These are phyloP conservation scores for Fomitopsis serialis DNA, from an alignment of 768 basidiomycete genomes.

Conservation along the genomic window DNA sequence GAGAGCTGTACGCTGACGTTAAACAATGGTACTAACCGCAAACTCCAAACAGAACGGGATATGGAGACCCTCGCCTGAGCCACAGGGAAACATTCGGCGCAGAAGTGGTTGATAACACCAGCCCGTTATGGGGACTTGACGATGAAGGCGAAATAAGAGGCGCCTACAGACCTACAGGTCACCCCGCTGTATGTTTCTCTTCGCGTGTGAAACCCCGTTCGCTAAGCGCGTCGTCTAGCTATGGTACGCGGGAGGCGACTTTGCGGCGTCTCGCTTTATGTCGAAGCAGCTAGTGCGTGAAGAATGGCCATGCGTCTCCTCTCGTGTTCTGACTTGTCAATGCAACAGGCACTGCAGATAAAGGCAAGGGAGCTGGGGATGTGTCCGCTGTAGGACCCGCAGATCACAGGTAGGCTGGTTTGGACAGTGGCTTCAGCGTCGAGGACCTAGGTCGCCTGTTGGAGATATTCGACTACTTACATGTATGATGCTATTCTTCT, in stretches of 20 bases:
- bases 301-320: neutral
- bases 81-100: conserved; percentile 30
- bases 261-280: conserved; percentile 24
- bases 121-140: conserved; percentile 33
- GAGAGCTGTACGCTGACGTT: neutral
- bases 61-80: conserved; percentile 25
- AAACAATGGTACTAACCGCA: neutral
- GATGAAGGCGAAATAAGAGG: conserved; percentile 35
- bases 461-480: too few relatives aligned
- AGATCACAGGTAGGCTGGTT: too few relatives aligned
- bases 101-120: conserved; percentile 26
- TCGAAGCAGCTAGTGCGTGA: conserved; percentile 33
- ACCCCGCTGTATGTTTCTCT: conserved; percentile 31
- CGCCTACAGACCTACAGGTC: conserved; percentile 35
- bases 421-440: too few relatives aligned
- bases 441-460: too few relatives aligned
- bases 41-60: conserved; percentile 24
- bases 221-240: conserved; percentile 21
- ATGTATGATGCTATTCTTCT: too few relatives aligned
- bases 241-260: conserved; percentile 37
- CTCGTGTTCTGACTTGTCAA: neutral
- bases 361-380: conserved; percentile 28
- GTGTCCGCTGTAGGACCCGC: too few relatives aligned
- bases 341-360: conserved; percentile 27
- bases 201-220: neutral